Percentiles rank a stretch among this genome's conserved stretches.
These are phyloP conservation scores for Boletus subparvulus DNA, from an alignment of 768 basidiomycete genomes.

Conservation along the genomic window DNA sequence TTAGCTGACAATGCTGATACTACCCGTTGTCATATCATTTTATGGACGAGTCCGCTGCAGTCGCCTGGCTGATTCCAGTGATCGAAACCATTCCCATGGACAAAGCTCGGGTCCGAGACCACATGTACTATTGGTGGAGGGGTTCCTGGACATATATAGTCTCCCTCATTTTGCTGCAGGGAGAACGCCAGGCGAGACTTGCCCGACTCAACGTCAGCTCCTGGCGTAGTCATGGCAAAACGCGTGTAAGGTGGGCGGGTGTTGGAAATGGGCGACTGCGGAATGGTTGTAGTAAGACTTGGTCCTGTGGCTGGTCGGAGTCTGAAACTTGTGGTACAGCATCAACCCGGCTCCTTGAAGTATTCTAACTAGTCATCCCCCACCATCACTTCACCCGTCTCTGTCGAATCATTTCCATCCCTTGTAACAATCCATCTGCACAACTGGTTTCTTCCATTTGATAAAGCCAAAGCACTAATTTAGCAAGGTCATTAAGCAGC, in stretches of 20 bases:
- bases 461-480: neutral
- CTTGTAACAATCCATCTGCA: neutral
- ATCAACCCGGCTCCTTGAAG: neutral
- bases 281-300: neutral
- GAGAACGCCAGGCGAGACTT: neutral
- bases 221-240: constrained; percentile 2
- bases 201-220: neutral
- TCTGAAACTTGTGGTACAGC: constrained; percentile 17
- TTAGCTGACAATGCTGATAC: neutral
- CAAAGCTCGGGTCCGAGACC: neutral
- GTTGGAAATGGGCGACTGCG: constrained; percentile 2
- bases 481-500: neutral
- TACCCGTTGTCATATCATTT: too few species aligned
- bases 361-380: neutral
- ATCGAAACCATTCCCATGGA: neutral
- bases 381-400: neutral
- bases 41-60: neutral
- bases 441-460: neutral
- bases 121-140: neutral
- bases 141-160: neutral
- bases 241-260: neutral
- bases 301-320: constrained; percentile 18
- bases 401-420: neutral
- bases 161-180: neutral
- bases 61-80: neutral